A percentile compares a stretch with the other conserved stretches of the same genome.
These are phyloP conservation scores for Pelagomonas calceolata DNA, from an alignment of 108 stramenopile species.

Conservation along the genomic window DNA sequence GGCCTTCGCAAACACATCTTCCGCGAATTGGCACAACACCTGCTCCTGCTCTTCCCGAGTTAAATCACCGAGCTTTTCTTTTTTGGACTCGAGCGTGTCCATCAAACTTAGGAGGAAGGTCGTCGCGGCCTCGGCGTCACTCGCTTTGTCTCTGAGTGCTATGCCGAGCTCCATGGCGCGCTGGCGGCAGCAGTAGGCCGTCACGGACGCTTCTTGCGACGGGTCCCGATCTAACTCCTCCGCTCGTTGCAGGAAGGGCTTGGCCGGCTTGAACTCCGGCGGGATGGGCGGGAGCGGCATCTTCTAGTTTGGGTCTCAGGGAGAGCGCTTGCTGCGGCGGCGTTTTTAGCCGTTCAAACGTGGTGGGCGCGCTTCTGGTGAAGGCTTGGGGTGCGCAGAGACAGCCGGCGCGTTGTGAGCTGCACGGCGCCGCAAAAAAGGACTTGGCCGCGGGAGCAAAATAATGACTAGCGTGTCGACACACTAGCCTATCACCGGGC, in stretches of 20 bases:
- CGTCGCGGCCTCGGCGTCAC: neutral
- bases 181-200: constrained; percentile 80
- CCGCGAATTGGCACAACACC: constrained; percentile 8
- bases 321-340: too few relatives aligned
- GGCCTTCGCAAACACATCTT: constrained; percentile 65
- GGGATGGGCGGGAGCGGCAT: too few relatives aligned
- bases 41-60: neutral
- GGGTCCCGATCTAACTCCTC: constrained; percentile 69
- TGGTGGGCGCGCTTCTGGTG: too few relatives aligned
- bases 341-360: too few relatives aligned
- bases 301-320: too few relatives aligned
- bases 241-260: constrained; percentile 62
- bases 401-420: too few relatives aligned
- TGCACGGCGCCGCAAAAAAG: too few relatives aligned
- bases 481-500: too few relatives aligned
- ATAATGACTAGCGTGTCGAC: too few relatives aligned
- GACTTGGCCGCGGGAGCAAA: too few relatives aligned
- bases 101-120: neutral
- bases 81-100: neutral
- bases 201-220: constrained; percentile 61
- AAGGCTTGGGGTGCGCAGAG: too few relatives aligned
- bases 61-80: neutral
- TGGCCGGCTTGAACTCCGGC: constrained; percentile 61
- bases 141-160: neutral
- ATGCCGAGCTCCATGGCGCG: constrained; percentile 57